phyloP scores from a whole-genome alignment of 768 basidiomycete species.

The Hirschioporus abietinus region DNA sequence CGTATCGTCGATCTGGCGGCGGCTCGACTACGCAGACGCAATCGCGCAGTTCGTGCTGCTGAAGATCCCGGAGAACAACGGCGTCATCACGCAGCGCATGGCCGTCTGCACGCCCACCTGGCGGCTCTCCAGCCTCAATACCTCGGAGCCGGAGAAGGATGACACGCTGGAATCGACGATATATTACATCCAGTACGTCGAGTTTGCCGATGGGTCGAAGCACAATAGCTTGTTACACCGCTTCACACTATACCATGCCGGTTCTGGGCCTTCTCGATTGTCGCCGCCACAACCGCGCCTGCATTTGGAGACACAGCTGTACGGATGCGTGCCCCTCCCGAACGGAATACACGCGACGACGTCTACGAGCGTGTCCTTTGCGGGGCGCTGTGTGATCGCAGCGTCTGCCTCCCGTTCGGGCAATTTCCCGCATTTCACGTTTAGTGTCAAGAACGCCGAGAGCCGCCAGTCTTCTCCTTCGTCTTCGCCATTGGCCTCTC shows the following conservation, averaged over 20 bases:
- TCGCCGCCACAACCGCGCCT: background rate
- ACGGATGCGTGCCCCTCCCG: background rate
- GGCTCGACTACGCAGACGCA: background rate
- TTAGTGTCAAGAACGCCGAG: background rate
- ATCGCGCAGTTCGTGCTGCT: background rate
- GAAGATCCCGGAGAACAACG: background rate
- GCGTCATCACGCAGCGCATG: constrained; percentile 1
- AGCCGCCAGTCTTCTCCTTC: background rate
- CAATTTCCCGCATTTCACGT: background rate
- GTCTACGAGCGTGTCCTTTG: background rate
- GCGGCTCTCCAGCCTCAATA: background rate
- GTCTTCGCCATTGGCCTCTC: no score
- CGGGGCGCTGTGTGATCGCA: background rate
- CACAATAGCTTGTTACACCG: background rate
- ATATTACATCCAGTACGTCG: background rate
- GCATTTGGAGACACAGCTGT: background rate
- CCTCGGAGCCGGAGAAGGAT: no score
- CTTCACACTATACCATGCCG: background rate
- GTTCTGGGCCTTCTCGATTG: no score
- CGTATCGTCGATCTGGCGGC: background rate
- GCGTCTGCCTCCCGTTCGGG: background rate
- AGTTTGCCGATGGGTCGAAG: background rate
- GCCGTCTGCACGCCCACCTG: background rate
- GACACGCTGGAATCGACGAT: background rate
- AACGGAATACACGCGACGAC: background rate